Conservation (phyloP, 805 yeast genomes). For the Ogataea wickerhamii region DNA sequence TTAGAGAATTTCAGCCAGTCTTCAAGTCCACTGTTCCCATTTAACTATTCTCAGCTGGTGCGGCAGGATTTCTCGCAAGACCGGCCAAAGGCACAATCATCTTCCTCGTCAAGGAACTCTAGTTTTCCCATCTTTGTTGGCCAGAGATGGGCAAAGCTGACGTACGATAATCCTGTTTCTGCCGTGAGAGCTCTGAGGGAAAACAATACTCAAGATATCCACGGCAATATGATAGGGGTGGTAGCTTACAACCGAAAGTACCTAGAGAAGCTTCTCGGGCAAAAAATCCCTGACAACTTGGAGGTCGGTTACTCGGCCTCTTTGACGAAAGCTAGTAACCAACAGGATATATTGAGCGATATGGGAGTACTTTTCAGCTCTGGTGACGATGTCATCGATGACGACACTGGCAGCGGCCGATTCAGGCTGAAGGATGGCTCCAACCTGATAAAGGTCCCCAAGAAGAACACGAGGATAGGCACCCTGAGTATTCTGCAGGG, state of each 20-base stretch:
- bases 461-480: constrained; percentile 12
- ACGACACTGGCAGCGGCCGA: constrained; percentile 15
- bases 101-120: constrained; percentile 15
- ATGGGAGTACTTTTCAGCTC: constrained; percentile 13
- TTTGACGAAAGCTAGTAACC: constrained; percentile 12
- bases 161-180: constrained; percentile 69
- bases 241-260: constrained; percentile 61
- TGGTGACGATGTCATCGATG: constrained; percentile 11
- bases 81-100: not conserved
- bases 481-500: constrained; percentile 11
- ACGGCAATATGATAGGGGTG: constrained; percentile 54
- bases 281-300: constrained; percentile 40
- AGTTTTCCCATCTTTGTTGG: constrained; percentile 75
- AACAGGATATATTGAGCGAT: constrained; percentile 12
- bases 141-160: constrained; percentile 84
- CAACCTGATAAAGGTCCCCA: constrained; percentile 32
- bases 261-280: constrained; percentile 54
- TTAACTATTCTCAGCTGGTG: constrained; percentile 4
- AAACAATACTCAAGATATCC: constrained; percentile 70
- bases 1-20: constrained; percentile 62
- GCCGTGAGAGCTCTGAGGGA: constrained; percentile 84
- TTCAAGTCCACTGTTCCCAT: constrained; percentile 6
- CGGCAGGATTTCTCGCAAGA: not conserved
- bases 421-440: constrained; percentile 41
- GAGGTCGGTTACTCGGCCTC: constrained; percentile 43